Evolutionary conservation across 75 land plant species (phyloP).

Genomic region (Pinus taeda): DNA sequence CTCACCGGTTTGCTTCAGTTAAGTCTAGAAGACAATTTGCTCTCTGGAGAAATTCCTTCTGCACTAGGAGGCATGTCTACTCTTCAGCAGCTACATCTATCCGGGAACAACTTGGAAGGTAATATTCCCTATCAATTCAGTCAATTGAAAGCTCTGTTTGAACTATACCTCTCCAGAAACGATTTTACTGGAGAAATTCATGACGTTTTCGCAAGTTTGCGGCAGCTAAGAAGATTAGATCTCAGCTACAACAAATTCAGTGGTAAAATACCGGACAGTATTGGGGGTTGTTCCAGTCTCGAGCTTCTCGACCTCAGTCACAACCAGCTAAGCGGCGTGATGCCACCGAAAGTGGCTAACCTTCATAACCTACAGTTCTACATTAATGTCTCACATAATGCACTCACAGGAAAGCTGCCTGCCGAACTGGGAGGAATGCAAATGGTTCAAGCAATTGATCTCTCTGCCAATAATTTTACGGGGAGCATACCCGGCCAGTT

Average conservation of each 20-base stretch:
- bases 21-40: neutral
- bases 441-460: slow-evolving; percentile 42
- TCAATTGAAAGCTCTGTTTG: slow-evolving; percentile 1
- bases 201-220: too few species aligned
- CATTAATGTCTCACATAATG: slow-evolving; percentile 21
- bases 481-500: slow-evolving; percentile 64
- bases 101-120: neutral
- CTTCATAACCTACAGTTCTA: neutral
- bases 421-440: slow-evolving; percentile 34
- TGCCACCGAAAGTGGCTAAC: neutral
- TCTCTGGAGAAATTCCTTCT: slow-evolving; percentile 18
- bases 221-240: too few species aligned
- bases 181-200: neutral
- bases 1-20: neutral
- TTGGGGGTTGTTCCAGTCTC: neutral
- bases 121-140: slow-evolving; percentile 3
- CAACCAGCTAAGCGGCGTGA: neutral
- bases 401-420: slow-evolving; percentile 59
- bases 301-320: neutral
- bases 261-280: neutral
- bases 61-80: slow-evolving; percentile 12
- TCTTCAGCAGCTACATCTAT: slow-evolving; percentile 10
- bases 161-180: neutral
- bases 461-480: slow-evolving; percentile 62
- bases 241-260: neutral